A percentile compares a stretch with the other conserved stretches of the same genome.
Evolutionary conservation across 805 yeast species (phyloP).

Genomic region (Candida insectalens): DNA sequence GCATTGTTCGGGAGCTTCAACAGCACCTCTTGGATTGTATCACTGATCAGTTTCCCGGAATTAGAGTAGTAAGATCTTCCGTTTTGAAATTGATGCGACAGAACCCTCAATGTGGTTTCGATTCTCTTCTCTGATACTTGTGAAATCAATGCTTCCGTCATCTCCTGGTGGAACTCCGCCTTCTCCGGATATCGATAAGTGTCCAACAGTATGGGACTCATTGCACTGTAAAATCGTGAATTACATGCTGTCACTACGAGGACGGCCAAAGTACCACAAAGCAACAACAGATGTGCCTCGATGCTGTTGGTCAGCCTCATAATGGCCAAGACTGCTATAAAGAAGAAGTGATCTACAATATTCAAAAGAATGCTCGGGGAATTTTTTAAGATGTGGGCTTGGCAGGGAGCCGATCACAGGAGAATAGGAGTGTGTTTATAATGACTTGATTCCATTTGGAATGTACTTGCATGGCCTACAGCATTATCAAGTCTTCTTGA

Average conservation of each 20-base stretch:
- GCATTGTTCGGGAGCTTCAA: background rate
- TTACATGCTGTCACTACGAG: conserved; percentile 1
- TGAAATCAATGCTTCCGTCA: conserved; percentile 24
- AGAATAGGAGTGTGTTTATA: background rate
- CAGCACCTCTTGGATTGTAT: background rate
- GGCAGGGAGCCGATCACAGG: too few relatives aligned
- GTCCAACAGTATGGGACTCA: conserved; percentile 3
- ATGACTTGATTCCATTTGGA: too few relatives aligned
- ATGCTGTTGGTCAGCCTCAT: too few relatives aligned
- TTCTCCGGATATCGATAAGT: conserved; percentile 45
- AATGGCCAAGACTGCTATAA: too few relatives aligned
- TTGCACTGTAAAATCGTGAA: conserved; percentile 2
- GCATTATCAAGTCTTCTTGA: too few relatives aligned
- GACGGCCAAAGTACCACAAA: background rate
- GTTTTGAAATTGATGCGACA: conserved; percentile 19
- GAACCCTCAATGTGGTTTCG: conserved; percentile 1
- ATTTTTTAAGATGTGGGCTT: too few relatives aligned
- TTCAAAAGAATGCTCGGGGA: too few relatives aligned
- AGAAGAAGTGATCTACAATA: too few relatives aligned
- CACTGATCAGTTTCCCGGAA: background rate
- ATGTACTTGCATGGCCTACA: background rate
- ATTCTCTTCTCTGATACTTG: conserved; percentile 1
- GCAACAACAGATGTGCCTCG: background rate
- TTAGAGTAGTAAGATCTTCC: conserved; percentile 77
- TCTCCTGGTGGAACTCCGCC: conserved; percentile 20